phyloP scores from a whole-genome alignment of 202 grass and related monocot species.

The Schoenoplectus tabernaemontani region DNA sequence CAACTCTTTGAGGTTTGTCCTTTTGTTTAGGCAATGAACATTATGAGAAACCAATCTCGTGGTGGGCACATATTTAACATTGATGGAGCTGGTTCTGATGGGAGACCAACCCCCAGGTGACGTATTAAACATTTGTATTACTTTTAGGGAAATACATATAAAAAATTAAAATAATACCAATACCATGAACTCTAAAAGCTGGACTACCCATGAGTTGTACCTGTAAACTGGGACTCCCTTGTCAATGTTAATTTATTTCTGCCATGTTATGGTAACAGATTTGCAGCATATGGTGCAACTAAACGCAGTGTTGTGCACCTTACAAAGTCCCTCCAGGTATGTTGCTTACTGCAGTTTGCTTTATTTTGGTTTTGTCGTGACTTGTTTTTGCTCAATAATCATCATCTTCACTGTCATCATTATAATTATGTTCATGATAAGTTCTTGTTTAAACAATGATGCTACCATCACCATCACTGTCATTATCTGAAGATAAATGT shows the following conservation, averaged over 20 bases:
- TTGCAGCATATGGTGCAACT: constrained; percentile 97
- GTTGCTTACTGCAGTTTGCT: background rate
- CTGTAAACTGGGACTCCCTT: background rate
- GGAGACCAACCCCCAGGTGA: constrained; percentile 93
- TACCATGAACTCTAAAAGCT: background rate
- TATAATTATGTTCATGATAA: background rate
- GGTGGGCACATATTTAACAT: constrained; percentile 98
- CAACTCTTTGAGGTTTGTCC: background rate
- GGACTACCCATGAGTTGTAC: background rate
- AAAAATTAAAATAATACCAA: background rate
- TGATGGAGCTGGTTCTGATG: constrained; percentile 98
- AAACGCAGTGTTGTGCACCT: constrained; percentile 98
- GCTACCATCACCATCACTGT: background rate
- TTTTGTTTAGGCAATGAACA: constrained; percentile 80
- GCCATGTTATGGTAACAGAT: constrained; percentile 36
- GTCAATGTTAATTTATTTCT: constrained; percentile 4
- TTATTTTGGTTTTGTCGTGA: background rate
- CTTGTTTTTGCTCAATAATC: background rate
- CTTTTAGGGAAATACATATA: background rate
- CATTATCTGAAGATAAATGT: constrained; percentile 8
- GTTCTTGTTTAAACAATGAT: background rate
- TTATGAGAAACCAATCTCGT: constrained; percentile 84
- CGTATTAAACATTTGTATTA: constrained; percentile 8
- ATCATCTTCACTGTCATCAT: background rate
- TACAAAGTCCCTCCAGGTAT: constrained; percentile 97